These are phyloP conservation scores for Datura wrightii DNA, from an alignment of 257 asterid genomes.

Conservation along the genomic window DNA sequence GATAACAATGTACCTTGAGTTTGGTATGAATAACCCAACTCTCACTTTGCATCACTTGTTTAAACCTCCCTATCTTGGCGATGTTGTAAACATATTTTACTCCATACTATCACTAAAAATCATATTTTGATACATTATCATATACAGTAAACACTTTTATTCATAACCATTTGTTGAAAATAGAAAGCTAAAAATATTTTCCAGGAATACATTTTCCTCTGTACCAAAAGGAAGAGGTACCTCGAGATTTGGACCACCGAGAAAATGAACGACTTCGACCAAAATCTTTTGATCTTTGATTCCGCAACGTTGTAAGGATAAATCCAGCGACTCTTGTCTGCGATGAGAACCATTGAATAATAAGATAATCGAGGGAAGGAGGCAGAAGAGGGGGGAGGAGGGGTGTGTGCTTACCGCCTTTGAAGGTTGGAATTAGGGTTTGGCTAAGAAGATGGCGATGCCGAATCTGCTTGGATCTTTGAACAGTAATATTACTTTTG, in stretches of 20 bases:
- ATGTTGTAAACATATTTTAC: not conserved
- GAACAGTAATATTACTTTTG: constrained; percentile 63
- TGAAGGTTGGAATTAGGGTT: constrained; percentile 49
- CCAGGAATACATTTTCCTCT: not conserved
- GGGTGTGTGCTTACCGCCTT: constrained; percentile 47
- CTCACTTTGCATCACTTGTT: not conserved
- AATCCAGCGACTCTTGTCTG: constrained; percentile 68
- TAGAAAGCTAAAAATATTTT: not conserved
- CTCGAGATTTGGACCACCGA: constrained; percentile 56
- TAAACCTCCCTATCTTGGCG: not conserved
- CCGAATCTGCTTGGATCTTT: constrained; percentile 63
- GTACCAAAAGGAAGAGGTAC: constrained; percentile 36
- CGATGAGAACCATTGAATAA: constrained; percentile 16
- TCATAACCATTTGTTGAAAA: not conserved
- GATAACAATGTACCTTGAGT: not conserved
- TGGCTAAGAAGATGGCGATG: constrained; percentile 56
- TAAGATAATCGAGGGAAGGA: not conserved
- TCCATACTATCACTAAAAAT: not conserved
- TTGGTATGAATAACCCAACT: not conserved
- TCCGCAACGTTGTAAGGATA: constrained; percentile 70
- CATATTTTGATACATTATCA: not conserved
- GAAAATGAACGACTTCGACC: constrained; percentile 59
- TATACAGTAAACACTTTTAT: not conserved
- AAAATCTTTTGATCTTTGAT: constrained; percentile 62
- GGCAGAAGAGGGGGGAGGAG: not conserved